Evolutionary conservation across 345 rosid species (phyloP).

Genomic region (Boechera stricta): DNA sequence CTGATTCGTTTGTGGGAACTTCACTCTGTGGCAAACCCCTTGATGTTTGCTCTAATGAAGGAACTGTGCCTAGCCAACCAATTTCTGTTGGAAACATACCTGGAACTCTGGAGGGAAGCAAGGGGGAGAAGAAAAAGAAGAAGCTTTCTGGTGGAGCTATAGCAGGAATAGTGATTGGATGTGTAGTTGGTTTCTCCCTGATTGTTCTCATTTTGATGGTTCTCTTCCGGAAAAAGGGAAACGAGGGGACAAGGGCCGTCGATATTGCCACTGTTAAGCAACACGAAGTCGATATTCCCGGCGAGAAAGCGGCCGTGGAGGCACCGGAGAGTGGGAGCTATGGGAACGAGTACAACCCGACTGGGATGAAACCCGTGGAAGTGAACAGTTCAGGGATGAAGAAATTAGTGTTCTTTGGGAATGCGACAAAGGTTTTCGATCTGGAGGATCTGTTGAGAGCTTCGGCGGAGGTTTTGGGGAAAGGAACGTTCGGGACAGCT

Average conservation of each 20-base stretch:
- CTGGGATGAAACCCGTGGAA: slow-evolving; percentile 52
- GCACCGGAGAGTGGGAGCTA: slow-evolving; percentile 51
- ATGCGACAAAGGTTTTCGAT: slow-evolving; percentile 67
- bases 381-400: slow-evolving; percentile 49
- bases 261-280: slow-evolving; percentile 68
- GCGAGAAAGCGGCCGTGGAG: slow-evolving; percentile 63
- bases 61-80: slow-evolving; percentile 60
- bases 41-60: slow-evolving; percentile 37
- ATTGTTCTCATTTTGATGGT: slow-evolving; percentile 59
- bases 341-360: slow-evolving; percentile 46
- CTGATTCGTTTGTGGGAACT: slow-evolving; percentile 69
- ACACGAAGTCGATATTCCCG: slow-evolving; percentile 56
- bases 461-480: slow-evolving; percentile 96
- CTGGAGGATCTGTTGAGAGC: slow-evolving; percentile 96
- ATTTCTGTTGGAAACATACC: slow-evolving; percentile 45
- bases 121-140: slow-evolving; percentile 48
- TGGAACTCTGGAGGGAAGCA: slow-evolving; percentile 24
- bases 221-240: slow-evolving; percentile 62
- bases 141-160: slow-evolving; percentile 85
- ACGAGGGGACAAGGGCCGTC: slow-evolving; percentile 62
- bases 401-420: slow-evolving; percentile 81
- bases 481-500: slow-evolving; percentile 97
- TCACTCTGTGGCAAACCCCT: slow-evolving; percentile 87
- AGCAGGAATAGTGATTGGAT: slow-evolving; percentile 90
- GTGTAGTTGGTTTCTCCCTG: slow-evolving; percentile 61